phyloP scores from a whole-genome alignment of 768 basidiomycete species.

The Hydnomerulius pinastri region DNA sequence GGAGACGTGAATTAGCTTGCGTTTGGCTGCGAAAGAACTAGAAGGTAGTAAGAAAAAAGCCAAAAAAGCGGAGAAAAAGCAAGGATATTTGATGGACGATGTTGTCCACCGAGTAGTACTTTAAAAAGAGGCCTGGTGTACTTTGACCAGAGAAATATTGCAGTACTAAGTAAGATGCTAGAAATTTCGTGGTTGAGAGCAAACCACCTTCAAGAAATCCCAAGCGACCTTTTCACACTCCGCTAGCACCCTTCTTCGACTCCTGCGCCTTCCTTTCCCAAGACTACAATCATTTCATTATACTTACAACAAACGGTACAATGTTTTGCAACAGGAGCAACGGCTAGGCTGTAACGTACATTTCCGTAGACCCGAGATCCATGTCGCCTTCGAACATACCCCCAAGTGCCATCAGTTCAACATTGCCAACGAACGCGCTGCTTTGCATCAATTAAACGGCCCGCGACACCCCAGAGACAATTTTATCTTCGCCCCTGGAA shows the following conservation, averaged over 20 bases:
- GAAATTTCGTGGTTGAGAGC: constrained; percentile 34
- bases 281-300: constrained; percentile 11
- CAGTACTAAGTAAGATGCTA: constrained; percentile 42
- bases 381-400: not conserved
- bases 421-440: too few relatives aligned
- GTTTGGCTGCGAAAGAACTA: constrained; percentile 28
- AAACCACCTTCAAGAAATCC: constrained; percentile 23
- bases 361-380: not conserved
- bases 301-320: not conserved
- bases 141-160: constrained; percentile 37
- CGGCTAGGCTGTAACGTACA: too few relatives aligned
- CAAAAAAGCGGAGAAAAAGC: constrained; percentile 24
- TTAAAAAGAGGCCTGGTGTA: constrained; percentile 35
- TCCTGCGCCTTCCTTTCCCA: constrained; percentile 22
- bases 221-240: constrained; percentile 36
- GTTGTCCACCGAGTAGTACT: constrained; percentile 34
- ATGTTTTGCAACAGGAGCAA: not conserved
- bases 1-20: constrained; percentile 36
- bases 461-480: too few relatives aligned
- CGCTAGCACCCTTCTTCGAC: constrained; percentile 20
- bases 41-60: constrained; percentile 14
- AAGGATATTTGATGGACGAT: constrained; percentile 34
- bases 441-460: too few relatives aligned
- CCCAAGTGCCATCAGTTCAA: not conserved
- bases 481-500: too few relatives aligned